phyloP scores from a whole-genome alignment of 2,329 filamentous ascomycete species.

The Fusarium acutatum region DNA sequence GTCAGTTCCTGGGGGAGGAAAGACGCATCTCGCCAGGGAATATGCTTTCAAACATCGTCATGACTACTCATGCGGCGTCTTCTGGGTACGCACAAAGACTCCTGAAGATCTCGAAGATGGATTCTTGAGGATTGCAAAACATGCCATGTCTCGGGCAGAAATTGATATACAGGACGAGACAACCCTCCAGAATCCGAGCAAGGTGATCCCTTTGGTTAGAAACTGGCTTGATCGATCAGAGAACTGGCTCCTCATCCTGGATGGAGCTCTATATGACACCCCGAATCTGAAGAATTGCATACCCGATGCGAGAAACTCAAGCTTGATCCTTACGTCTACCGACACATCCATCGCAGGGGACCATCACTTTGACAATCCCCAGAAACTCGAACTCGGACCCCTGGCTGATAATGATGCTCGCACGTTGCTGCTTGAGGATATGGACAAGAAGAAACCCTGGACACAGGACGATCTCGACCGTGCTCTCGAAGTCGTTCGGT shows the following conservation, averaged over 20 bases:
- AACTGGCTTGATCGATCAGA: conserved; percentile 33
- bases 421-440: conserved; percentile 33
- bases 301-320: conserved; percentile 34
- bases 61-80: conserved; percentile 36
- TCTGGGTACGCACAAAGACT: conserved; percentile 37
- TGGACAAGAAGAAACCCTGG: conserved; percentile 37
- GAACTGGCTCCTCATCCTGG: conserved; percentile 39
- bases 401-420: conserved; percentile 28
- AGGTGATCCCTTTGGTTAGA: conserved; percentile 29
- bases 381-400: conserved; percentile 34
- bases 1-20: conserved; percentile 37
- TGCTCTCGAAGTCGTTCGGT: conserved; percentile 28
- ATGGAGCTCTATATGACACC: conserved; percentile 36
- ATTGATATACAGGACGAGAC: conserved; percentile 23
- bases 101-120: conserved; percentile 40
- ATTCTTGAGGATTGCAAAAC: conserved; percentile 36
- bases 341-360: conserved; percentile 37
- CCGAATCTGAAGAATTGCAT: conserved; percentile 26
- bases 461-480: conserved; percentile 30
- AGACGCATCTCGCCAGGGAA: conserved; percentile 37
- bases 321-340: conserved; percentile 37
- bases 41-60: conserved; percentile 36
- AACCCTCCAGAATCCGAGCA: conserved; percentile 19
- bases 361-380: conserved; percentile 35
- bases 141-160: conserved; percentile 17